Base-by-base conservation (phyloP, 192 early-diverging fungal genomes). In the Coemansia sp. region DNA sequence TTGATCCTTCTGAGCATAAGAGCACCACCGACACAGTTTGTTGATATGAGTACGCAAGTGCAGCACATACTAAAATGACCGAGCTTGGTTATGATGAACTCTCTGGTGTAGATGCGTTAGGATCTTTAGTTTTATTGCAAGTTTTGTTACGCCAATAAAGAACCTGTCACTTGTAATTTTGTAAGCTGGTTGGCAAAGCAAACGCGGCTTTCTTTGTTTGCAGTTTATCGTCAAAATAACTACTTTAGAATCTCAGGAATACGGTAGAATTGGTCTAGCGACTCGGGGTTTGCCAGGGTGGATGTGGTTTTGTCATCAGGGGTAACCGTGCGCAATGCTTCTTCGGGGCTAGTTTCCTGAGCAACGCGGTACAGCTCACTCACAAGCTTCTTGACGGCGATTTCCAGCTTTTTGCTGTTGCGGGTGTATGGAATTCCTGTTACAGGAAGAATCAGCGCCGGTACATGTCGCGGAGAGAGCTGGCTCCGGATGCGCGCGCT, bases 371-470 rank as follows among this genome's bases (percentile, higher is more conserved):
- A 77, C 47, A 77, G 69, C 4, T 81, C 78, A 59, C 78, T 80
- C 4, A 82, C 64, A 18, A 82, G 68, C 64, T 81, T 71, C 59
- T 97, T 98, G 48, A 98, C 94, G 1, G 94, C 95, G 29, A 98
- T 87, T 71, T 98, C 97, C 10, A 97, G 94, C 76, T 97, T 97
- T 64, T 98, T 98, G 35, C 97, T 95, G 47, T 93, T 97, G 56
- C 92, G 81, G 1, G 97, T 98, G 77, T 97, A 91, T 35, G 97
- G 97, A 70, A 98, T 95, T 16, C 76, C 76, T 47, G 91, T 90
- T 49, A 89, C 88, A 7, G 85, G 80, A 45, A 97, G 77, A 31
- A 96, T 83, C 23, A 95, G 74, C 7, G 92, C 89, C 6, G 97
- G 97, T 1, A 97, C 92, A 73, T 98, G 97, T 4, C 94, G 77